phyloP scores from a whole-genome alignment of 1,139 yeast genomes.

The Geotrichum fermentans region DNA sequence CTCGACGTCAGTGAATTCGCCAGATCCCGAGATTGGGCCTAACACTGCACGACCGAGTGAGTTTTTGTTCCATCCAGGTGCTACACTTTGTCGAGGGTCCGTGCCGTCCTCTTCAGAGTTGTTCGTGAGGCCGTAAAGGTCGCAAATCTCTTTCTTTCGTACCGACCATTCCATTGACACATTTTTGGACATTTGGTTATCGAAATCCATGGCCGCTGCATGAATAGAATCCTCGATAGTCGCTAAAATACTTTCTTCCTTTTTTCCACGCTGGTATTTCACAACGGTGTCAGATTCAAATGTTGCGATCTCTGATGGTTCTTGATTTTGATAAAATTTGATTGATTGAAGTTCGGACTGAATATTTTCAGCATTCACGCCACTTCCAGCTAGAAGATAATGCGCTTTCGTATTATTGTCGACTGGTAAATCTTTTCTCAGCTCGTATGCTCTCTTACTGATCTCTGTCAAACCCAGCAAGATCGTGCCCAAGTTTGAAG shows the following conservation, averaged over 20 bases:
- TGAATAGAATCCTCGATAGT: constrained; percentile 79
- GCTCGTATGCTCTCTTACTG: constrained; percentile 59
- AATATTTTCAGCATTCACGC: constrained; percentile 82
- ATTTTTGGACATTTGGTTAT: constrained; percentile 64
- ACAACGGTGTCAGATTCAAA: constrained; percentile 29
- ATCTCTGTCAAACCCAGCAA: constrained; percentile 75
- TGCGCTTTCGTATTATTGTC: constrained; percentile 78
- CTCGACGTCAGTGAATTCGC: constrained; percentile 35
- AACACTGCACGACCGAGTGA: constrained; percentile 37
- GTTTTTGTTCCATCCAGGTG: constrained; percentile 33
- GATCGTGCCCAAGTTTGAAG: constrained; percentile 63
- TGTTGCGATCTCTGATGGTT: constrained; percentile 22
- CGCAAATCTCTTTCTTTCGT: constrained; percentile 66
- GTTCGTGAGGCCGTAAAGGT: constrained; percentile 52
- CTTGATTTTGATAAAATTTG: constrained; percentile 28
- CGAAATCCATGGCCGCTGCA: constrained; percentile 78
- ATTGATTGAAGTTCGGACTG: constrained; percentile 51
- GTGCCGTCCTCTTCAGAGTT: constrained; percentile 11
- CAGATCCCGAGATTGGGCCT: constrained; percentile 36
- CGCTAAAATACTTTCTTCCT: constrained; percentile 75
- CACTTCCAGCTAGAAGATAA: constrained; percentile 83
- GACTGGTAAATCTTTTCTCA: constrained; percentile 47
- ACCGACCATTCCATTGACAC: constrained; percentile 80
- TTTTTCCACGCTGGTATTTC: constrained; percentile 51
- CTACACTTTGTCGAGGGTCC: constrained; percentile 6